Conservation (phyloP, 768 basidiomycete species). For the Lentinula sp. region DNA sequence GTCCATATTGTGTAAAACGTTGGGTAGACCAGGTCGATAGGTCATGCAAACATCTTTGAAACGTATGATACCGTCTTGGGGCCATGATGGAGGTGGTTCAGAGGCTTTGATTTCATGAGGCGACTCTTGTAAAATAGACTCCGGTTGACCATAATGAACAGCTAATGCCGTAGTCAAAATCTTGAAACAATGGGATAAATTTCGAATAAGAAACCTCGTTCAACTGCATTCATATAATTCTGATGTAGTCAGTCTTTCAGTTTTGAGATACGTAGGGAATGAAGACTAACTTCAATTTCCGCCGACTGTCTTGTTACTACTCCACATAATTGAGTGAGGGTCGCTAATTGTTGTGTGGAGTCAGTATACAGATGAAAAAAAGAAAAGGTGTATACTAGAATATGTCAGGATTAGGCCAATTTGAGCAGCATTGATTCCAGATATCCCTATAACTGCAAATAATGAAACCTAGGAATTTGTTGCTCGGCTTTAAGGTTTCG, state of each 20-base stretch:
- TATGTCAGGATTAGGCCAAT: conserved; percentile 72
- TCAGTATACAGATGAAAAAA: not conserved
- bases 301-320: conserved; percentile 55
- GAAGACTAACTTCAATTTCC: conserved; percentile 50
- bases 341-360: conserved; percentile 22
- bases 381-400: conserved; percentile 30
- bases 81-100: conserved; percentile 60
- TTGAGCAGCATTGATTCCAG: conserved; percentile 56
- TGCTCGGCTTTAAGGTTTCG: not conserved
- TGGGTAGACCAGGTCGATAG: conserved; percentile 66
- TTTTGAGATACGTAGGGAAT: not conserved
- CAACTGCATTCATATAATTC: conserved; percentile 65
- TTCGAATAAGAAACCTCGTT: conserved; percentile 33
- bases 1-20: conserved; percentile 60
- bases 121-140: conserved; percentile 54
- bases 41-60: conserved; percentile 55
- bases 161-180: conserved; percentile 22
- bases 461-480: conserved; percentile 45
- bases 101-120: conserved; percentile 51
- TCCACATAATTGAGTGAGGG: conserved; percentile 47
- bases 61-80: conserved; percentile 49
- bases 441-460: conserved; percentile 51
- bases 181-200: not conserved
- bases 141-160: conserved; percentile 45
- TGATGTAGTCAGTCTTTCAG: conserved; percentile 10